Conservation (phyloP, 2,329 filamentous ascomycete genomes). For the Fusarium protoensiforme region DNA sequence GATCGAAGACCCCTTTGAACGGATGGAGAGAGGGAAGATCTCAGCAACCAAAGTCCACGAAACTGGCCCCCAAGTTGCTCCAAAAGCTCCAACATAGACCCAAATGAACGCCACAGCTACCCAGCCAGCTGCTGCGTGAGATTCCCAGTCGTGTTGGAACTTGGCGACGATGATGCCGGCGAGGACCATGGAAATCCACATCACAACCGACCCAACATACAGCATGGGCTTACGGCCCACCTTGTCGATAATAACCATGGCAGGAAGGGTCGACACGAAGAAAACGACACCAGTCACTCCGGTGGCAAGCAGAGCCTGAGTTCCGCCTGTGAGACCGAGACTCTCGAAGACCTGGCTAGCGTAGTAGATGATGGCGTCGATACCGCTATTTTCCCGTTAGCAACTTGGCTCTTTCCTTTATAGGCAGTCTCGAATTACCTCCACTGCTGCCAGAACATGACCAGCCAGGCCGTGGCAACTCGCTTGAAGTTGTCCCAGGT, state of each 20-base stretch:
- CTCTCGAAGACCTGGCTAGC: slow-evolving; percentile 69
- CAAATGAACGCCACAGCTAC: slow-evolving; percentile 50
- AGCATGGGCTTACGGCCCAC: slow-evolving; percentile 55
- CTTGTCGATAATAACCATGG: slow-evolving; percentile 53
- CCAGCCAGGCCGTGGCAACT: slow-evolving; percentile 71
- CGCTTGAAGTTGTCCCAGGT: slow-evolving; percentile 66
- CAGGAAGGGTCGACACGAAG: slow-evolving; percentile 56
- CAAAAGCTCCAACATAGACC: slow-evolving; percentile 63
- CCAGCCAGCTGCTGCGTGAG: slow-evolving; percentile 52
- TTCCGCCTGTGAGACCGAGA: slow-evolving; percentile 70
- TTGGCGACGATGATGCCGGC: slow-evolving; percentile 34
- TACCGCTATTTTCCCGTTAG: slow-evolving; percentile 5
- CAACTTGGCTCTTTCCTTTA: not conserved
- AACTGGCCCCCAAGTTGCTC: slow-evolving; percentile 57
- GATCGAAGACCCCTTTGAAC: slow-evolving; percentile 57
- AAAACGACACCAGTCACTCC: slow-evolving; percentile 78
- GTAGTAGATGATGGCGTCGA: slow-evolving; percentile 56
- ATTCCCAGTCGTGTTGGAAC: slow-evolving; percentile 38
- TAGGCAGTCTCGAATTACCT: slow-evolving; percentile 3
- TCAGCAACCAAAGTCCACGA: slow-evolving; percentile 61
- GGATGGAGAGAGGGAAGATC: slow-evolving; percentile 58
- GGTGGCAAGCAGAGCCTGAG: slow-evolving; percentile 71
- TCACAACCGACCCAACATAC: slow-evolving; percentile 51
- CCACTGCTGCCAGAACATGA: slow-evolving; percentile 69
- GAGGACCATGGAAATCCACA: slow-evolving; percentile 42